Evolutionary conservation across 108 stramenopile species (phyloP).

Genomic region (Epithemia pelagica): DNA sequence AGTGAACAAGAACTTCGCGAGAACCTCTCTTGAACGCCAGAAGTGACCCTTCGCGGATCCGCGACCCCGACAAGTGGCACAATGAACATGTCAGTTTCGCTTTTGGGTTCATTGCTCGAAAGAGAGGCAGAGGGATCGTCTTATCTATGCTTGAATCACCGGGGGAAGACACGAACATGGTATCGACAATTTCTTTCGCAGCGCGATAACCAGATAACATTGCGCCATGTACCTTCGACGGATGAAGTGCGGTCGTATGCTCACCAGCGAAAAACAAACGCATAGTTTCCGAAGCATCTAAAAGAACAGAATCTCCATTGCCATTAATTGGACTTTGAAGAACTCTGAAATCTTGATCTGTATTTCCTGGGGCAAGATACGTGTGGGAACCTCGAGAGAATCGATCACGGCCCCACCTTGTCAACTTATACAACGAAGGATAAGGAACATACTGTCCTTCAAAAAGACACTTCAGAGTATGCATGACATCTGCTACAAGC

Average conservation of each 20-base stretch:
- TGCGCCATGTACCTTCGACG: constrained; percentile 75
- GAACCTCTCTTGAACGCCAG: constrained; percentile 46
- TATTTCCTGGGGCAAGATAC: constrained; percentile 48
- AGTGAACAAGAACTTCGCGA: constrained; percentile 43
- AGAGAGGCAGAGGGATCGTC: constrained; percentile 36
- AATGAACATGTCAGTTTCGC: constrained; percentile 28
- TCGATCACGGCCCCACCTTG: constrained; percentile 46
- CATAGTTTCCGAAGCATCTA: constrained; percentile 41
- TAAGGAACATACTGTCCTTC: constrained; percentile 22
- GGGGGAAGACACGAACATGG: constrained; percentile 15
- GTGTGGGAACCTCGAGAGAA: constrained; percentile 52
- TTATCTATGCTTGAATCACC: constrained; percentile 25
- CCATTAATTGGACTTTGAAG: constrained; percentile 49
- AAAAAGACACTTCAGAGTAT: constrained; percentile 36
- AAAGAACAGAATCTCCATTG: constrained; percentile 43
- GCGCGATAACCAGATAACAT: constrained; percentile 68
- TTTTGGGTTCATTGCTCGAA: constrained; percentile 32
- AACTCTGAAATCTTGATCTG: constrained; percentile 50
- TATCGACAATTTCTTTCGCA: constrained; percentile 37
- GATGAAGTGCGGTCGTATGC: constrained; percentile 69
- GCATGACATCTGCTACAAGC: constrained; percentile 31
- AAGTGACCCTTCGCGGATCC: constrained; percentile 34
- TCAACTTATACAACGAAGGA: constrained; percentile 28
- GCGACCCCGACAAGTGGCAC: constrained; percentile 31
- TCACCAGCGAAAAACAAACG: constrained; percentile 77